phyloP scores from a whole-genome alignment of 2,329 filamentous ascomycete genomes.

The Rhynchosporium secalis region DNA sequence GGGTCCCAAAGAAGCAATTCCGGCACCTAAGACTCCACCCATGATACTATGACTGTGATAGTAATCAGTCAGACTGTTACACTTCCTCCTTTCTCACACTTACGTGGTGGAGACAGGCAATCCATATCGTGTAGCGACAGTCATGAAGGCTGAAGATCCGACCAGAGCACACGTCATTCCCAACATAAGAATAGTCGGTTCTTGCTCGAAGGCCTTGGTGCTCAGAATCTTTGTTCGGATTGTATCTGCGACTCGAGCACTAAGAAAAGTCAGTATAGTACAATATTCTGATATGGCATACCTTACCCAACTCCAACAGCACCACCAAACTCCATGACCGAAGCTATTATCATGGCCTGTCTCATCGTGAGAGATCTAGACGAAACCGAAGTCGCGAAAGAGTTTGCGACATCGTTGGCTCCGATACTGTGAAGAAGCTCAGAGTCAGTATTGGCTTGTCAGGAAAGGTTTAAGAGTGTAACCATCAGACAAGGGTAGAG shows the following conservation, averaged over 20 bases:
- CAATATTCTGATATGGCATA: neutral
- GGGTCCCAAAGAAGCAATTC: constrained; percentile 47
- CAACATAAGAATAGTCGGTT: constrained; percentile 56
- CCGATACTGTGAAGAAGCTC: constrained; percentile 43
- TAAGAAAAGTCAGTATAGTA: constrained; percentile 4
- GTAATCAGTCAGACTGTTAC: neutral
- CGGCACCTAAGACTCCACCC: constrained; percentile 53
- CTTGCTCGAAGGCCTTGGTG: constrained; percentile 47
- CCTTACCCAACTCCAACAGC: constrained; percentile 53
- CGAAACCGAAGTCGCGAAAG: constrained; percentile 73
- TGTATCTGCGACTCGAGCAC: constrained; percentile 58
- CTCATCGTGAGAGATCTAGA: constrained; percentile 64
- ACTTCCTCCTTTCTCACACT: neutral
- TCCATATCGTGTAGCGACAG: constrained; percentile 53
- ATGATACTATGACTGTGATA: constrained; percentile 19
- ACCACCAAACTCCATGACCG: constrained; percentile 43
- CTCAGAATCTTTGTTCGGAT: constrained; percentile 61
- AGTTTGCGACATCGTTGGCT: constrained; percentile 69
- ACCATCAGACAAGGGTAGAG: too few species aligned
- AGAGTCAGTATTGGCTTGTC: too few species aligned
- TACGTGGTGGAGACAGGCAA: constrained; percentile 60
- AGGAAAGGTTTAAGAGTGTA: too few species aligned
- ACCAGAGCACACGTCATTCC: constrained; percentile 58
- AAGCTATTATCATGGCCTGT: constrained; percentile 41
- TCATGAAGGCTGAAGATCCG: constrained; percentile 57